Percentiles rank a stretch among this genome's conserved stretches.
These are phyloP conservation scores for Plectosphaerella plurivora DNA, from an alignment of 2,329 filamentous ascomycete genomes.

Conservation along the genomic window DNA sequence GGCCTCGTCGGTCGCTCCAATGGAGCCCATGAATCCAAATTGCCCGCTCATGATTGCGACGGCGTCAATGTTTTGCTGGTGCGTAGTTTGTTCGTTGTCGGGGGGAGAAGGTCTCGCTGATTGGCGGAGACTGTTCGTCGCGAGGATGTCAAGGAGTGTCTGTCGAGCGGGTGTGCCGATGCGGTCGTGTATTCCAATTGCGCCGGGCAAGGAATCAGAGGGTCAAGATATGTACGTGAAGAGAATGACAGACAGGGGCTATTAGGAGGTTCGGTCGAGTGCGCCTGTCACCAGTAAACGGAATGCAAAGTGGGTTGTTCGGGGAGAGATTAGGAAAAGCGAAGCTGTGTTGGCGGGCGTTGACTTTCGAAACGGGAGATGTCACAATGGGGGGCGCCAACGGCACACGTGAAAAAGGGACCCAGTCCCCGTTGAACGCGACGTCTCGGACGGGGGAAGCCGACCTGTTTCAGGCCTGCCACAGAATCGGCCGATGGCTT, in stretches of 20 bases:
- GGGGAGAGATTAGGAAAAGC: constrained; percentile 6
- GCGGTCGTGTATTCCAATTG: neutral
- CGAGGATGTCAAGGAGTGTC: too few species aligned
- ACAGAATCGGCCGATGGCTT: constrained; percentile 13
- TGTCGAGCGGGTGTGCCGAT: neutral
- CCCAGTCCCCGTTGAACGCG: neutral
- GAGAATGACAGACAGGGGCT: neutral
- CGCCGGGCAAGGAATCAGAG: neutral
- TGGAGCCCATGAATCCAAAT: constrained; percentile 52
- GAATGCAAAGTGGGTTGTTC: constrained; percentile 9
- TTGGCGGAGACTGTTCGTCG: neutral
- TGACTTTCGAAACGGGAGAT: constrained; percentile 19
- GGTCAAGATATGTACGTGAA: neutral
- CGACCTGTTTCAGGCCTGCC: constrained; percentile 40
- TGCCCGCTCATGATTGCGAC: constrained; percentile 36
- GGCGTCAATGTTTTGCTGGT: neutral
- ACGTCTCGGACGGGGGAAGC: neutral
- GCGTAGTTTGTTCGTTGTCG: neutral
- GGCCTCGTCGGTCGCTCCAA: constrained; percentile 54
- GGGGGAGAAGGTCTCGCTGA: constrained; percentile 1
- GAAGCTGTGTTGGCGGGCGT: constrained; percentile 8
- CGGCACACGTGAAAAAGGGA: constrained; percentile 8
- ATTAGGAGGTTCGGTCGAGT: constrained; percentile 7
- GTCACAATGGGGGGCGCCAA: constrained; percentile 15
- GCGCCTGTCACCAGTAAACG: constrained; percentile 13